Base-by-base conservation (phyloP, 2,329 filamentous ascomycete species). In the Claviceps pazoutovae region DNA sequence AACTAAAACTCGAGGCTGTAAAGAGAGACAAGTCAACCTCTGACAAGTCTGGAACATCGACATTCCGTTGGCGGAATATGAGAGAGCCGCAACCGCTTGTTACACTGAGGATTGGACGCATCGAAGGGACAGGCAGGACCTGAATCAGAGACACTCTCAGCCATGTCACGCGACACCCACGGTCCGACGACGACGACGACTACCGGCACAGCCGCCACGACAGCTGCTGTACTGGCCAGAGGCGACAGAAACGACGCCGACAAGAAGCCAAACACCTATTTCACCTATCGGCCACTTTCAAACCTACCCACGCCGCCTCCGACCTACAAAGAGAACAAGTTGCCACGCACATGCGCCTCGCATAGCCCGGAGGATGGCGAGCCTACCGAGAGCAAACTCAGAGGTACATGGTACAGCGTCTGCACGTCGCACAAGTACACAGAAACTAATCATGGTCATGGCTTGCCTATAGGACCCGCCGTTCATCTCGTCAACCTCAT, bases 241-340 rank as follows among this genome's bases (percentile, higher is more conserved):
- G 30, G 30, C 30, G 30, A 34, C 30, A 34, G 30, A 34, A 34
- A 34, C 36, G 19, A 23, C 8, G n/a, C 16, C 21, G 11, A 21
- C 46, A 16, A 39, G n/a, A 26, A 11, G 38, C 43, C 75, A 52
- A 71, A 74, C 54, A 71, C 72, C 56, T 79, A 78, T 65, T 80
- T 82, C 60, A 82, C 80, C 56, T 85, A 84, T 65, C 75, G 79
- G 47, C 82, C 82, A 9, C 71, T 85, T 49, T 84, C 81, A 34
- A 83, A 81, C 63, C 73, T 85, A 21, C 82, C 82, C 21, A 85
- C 82, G 50, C 82, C 82, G 56, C 82, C 82, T 45, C 74, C 74
- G 11, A 82, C 78, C 45, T 74, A 73, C 51, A 64, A 59, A 50
- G 65, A 62, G 56, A 71, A 71, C 11, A 72, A 70, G 37, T 68